Evolutionary conservation across 225 moss, liverwort and hornwort species (phyloP), one percentile per base, ranked within the genome.

Genomic region (Bryum argenteum): DNA sequence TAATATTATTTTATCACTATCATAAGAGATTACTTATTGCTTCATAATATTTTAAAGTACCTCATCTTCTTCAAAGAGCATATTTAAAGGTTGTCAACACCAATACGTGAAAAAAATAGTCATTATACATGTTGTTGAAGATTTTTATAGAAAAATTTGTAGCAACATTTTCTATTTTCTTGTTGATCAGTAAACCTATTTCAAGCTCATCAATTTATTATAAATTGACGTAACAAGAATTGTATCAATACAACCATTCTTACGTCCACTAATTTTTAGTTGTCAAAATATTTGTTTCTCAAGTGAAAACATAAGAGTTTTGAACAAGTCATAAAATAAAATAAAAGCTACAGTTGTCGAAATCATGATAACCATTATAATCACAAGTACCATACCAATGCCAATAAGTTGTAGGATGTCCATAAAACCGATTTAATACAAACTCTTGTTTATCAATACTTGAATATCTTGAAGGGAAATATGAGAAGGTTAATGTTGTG

Each of bases 301-400:
- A 24, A 59, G 24, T 1, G 59, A 67, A 23, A 51, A 38, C 11
- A 50, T 10, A 2, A 75, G 59, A 15, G 50, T 59, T 15, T 67
- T 59, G 17, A 50, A 67, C 19, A 67, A 66, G 39, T 75, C 67
- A 67, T 40, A 59, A 13, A 60, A 24, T 3, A 75, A 40, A 75
- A 1, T 75, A 18, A 40, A 59, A 48, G 58, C 40, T 1, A 18
- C 51, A 1, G 59, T 1, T 22, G 24, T 75, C 51, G 67, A 58
- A 67, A 75, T 66, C 18, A 59, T 14, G 1, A 75, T 11, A 26
- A 67, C 17, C 23, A 59, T 9, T 24, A 18, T 41, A 2, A 59
- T 10, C n/a, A 59, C 12, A 3, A 75, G n/a, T 8, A 13, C 16
- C 14, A 75, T 59, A 18, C 51, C 58, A 51, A 67, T 1, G 59